phyloP scores from a whole-genome alignment of 352 stramenopile species.

The Achlya hypogyna region DNA sequence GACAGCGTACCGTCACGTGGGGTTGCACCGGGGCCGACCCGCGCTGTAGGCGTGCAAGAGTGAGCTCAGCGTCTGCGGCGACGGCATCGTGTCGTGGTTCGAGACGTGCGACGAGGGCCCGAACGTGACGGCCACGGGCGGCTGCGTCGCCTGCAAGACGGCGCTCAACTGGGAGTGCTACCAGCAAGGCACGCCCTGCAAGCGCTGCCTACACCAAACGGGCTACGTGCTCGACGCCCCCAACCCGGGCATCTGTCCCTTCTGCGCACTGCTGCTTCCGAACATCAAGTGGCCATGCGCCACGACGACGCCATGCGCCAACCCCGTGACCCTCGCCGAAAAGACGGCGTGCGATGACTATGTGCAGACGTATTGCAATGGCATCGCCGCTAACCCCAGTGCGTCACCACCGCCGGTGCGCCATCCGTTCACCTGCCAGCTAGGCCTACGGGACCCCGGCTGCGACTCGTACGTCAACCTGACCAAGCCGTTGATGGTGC shows the following conservation, averaged over 20 bases:
- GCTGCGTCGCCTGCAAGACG: conserved; percentile 2
- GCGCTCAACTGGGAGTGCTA: conserved; percentile 14
- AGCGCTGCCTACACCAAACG: conserved; percentile 11
- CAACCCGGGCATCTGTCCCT: conserved; percentile 16
- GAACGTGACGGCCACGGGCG: conserved; percentile 4
- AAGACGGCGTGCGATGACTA: conserved; percentile 11
- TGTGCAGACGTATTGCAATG: conserved; percentile 4
- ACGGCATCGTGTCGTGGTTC: conserved; percentile 14
- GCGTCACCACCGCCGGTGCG: background rate
- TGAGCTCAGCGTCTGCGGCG: conserved; percentile 12
- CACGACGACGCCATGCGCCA: background rate
- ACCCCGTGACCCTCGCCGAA: background rate
- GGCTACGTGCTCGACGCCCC: background rate
- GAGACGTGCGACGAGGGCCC: conserved; percentile 17
- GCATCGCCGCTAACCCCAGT: conserved; percentile 3
- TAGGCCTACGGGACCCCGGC: conserved; percentile 8
- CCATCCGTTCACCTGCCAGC: background rate
- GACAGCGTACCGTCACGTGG: background rate
- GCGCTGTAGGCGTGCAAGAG: background rate
- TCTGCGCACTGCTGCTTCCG: background rate
- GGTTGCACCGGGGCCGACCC: too few relatives aligned
- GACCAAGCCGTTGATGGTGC: conserved; percentile 6
- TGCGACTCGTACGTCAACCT: conserved; percentile 12
- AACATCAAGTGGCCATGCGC: background rate
- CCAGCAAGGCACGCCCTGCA: conserved; percentile 15